Percentiles rank a stretch among this genome's conserved stretches.
phyloP scores from a whole-genome alignment of 805 yeast species.

The Sungouiozyma ichnusensis region DNA sequence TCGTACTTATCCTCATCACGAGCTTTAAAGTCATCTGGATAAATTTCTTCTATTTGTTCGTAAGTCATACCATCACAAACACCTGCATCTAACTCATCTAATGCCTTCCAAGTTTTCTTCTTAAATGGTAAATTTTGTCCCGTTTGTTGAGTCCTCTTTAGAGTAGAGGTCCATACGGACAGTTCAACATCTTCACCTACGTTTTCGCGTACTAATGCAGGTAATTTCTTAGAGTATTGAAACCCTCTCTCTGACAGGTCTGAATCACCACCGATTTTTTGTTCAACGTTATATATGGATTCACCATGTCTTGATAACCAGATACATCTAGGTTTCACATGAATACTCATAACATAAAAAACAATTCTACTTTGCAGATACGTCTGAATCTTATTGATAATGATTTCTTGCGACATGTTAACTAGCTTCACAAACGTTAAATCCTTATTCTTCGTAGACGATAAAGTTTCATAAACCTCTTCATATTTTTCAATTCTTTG shows the following conservation, averaged over 20 bases:
- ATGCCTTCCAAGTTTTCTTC: slow-evolving; percentile 88
- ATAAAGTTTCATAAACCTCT: slow-evolving; percentile 66
- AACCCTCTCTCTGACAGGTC: slow-evolving; percentile 74
- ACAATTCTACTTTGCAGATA: slow-evolving; percentile 89
- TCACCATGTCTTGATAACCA: slow-evolving; percentile 97
- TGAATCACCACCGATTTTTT: slow-evolving; percentile 94
- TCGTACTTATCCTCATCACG: slow-evolving; percentile 94
- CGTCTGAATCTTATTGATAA: slow-evolving; percentile 77
- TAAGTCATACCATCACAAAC: slow-evolving; percentile 96
- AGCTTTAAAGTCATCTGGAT: slow-evolving; percentile 92
- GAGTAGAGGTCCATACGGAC: slow-evolving; percentile 93
- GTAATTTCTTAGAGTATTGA: slow-evolving; percentile 72
- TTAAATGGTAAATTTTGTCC: slow-evolving; percentile 73
- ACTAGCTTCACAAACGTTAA: slow-evolving; percentile 79
- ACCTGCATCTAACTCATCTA: slow-evolving; percentile 95
- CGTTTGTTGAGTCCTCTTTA: slow-evolving; percentile 86
- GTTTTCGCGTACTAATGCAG: slow-evolving; percentile 53
- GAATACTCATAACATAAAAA: slow-evolving; percentile 91
- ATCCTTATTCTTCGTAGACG: slow-evolving; percentile 44
- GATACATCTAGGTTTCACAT: slow-evolving; percentile 81
- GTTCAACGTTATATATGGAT: slow-evolving; percentile 81
- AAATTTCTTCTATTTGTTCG: slow-evolving; percentile 74
- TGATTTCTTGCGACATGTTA: slow-evolving; percentile 80
- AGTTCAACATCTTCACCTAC: slow-evolving; percentile 52
- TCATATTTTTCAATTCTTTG: slow-evolving; percentile 68